Evolutionary conservation across 495 filamentous ascomycete species (phyloP).

Genomic region (Talaromyces borbonicus): DNA sequence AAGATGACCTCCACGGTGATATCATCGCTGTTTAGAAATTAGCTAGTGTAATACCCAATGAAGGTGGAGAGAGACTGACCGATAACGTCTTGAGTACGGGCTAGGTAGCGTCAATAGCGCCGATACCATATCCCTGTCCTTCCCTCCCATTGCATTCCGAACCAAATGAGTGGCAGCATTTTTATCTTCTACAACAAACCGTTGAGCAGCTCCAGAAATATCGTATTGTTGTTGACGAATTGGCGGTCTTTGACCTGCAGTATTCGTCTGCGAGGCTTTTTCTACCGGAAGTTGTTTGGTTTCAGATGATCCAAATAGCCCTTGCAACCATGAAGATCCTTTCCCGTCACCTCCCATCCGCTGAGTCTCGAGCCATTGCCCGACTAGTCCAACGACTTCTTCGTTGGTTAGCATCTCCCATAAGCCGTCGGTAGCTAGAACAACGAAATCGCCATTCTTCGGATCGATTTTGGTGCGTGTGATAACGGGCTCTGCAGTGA

Average conservation of each 20-base stretch:
- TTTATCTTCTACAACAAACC: constrained; percentile 91
- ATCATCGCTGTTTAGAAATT: constrained; percentile 56
- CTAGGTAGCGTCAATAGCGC: constrained; percentile 85
- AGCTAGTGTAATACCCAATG: constrained; percentile 4
- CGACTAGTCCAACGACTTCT: constrained; percentile 92
- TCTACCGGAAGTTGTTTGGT: constrained; percentile 45
- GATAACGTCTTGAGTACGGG: constrained; percentile 81
- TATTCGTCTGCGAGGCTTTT: constrained; percentile 39
- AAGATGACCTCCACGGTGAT: constrained; percentile 98
- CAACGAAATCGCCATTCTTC: constrained; percentile 83
- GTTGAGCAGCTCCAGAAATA: constrained; percentile 55
- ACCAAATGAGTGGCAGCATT: constrained; percentile 95
- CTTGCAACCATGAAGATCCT: constrained; percentile 36
- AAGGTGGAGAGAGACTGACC: constrained; percentile 39
- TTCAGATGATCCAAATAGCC: constrained; percentile 38
- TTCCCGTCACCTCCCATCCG: constrained; percentile 29
- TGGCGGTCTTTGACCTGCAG: constrained; percentile 50
- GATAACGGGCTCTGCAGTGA: constrained; percentile 91
- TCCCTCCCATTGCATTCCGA: constrained; percentile 89
- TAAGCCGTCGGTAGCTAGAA: constrained; percentile 92
- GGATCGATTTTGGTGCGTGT: constrained; percentile 94
- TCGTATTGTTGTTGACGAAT: constrained; percentile 79
- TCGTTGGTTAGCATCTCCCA: constrained; percentile 99
- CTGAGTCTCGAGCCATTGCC: constrained; percentile 87
- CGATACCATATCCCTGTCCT: constrained; percentile 88